A percentile compares a stretch with the other conserved stretches of the same genome.
These are phyloP conservation scores for Purshia tridentata DNA, from an alignment of 306 rosid species.

Conservation along the genomic window DNA sequence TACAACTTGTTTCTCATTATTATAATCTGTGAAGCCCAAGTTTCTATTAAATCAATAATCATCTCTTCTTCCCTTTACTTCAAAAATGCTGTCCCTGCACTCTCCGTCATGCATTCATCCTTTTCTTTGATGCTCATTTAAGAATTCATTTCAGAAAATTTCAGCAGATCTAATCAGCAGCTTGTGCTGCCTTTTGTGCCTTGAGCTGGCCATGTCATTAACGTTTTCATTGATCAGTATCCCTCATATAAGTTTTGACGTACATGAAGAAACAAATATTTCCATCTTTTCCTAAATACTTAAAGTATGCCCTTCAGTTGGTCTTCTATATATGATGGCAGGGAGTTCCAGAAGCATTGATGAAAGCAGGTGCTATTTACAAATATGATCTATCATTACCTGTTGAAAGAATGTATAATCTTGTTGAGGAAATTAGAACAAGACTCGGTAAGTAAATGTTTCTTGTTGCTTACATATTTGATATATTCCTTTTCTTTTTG, in stretches of 20 bases:
- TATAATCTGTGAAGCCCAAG: too few species aligned
- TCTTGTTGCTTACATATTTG: conserved; percentile 11
- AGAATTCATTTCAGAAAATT: neutral
- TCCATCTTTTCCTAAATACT: neutral
- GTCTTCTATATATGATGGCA: conserved; percentile 27
- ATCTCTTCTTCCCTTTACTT: neutral
- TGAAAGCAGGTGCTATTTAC: conserved; percentile 84
- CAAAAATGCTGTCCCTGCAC: neutral
- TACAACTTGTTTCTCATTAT: too few species aligned
- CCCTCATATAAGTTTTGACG: neutral
- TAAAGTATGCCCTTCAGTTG: neutral
- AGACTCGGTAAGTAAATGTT: conserved; percentile 58
- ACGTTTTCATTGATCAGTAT: neutral
- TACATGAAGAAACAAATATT: neutral
- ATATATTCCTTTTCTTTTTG: neutral
- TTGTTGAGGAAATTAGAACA: conserved; percentile 78
- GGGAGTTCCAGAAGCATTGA: conserved; percentile 88
- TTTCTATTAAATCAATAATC: neutral
- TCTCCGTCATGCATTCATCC: neutral
- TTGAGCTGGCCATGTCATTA: neutral
- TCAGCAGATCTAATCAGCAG: neutral
- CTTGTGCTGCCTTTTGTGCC: neutral
- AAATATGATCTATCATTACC: conserved; percentile 89
- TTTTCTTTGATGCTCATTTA: neutral
- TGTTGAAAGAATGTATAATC: conserved; percentile 64